Base-by-base conservation (phyloP, 345 rosid genomes). In the Anacardium occidentale region DNA sequence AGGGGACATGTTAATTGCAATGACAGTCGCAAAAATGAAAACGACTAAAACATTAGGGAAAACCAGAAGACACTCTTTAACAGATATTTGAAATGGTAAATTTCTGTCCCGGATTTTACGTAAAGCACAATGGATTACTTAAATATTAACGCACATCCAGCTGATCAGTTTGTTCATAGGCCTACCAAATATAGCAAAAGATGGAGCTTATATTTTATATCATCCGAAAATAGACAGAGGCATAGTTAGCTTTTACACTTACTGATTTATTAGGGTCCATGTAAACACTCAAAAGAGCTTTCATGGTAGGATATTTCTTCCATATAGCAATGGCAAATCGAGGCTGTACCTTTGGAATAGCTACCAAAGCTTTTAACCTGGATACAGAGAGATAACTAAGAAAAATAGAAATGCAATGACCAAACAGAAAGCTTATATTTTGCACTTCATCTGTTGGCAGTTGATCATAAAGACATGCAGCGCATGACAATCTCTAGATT, bases 291-390 rank as follows among this genome's bases (percentile, higher is more conserved):
- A 95, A 81, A 70, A 95, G 97, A 69, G 99, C 87, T 84, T 85
- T 95, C 98, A 92, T 89, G n/a, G 98, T 85, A 18, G 98, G 98
- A 75, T 94, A 92, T 84, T 87, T 87, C 82, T 86, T 90, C 92
- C 88, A 80, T 76, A 92, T 88, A 48, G 98, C 92, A 71, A 92
- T 50, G 3, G 97, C 98, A 71, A 83, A 90, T 73, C 96, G 87
- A 29, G 98, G 98, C 79, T 94, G 98, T 67, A 94, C 98, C 87
- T 95, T 95, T 63, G 98, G 99, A 54, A 95, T 89, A 34, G 96
- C 88, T 66, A 92, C 87, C 83, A 92, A 84, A 15, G 96, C 96
- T 83, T 90, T 95, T 75, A 92, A 81, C 98, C 99, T 95, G 85
- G 73, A 70, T 5, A 58, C 12, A 56, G 44, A 59, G 22, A 56